Conservation (phyloP, 1,284 basidiomycete species). For the Schizophyllum commune region DNA sequence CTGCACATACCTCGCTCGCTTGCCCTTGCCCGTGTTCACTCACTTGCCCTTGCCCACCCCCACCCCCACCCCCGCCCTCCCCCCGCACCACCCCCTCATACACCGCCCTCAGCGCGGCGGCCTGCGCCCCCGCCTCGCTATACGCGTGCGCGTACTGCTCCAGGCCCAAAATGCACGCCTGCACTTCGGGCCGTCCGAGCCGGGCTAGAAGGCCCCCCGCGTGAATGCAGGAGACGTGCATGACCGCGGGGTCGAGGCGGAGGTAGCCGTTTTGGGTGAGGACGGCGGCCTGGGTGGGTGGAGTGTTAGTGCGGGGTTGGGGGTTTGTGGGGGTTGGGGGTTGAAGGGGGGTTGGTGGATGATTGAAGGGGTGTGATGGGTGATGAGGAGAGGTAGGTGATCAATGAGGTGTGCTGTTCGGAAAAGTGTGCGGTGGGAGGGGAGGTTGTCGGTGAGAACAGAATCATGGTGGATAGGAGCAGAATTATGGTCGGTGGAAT, state of each 20-base stretch:
- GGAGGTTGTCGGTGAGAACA: too few species aligned
- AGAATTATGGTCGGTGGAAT: too few species aligned
- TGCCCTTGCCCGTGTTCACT: not conserved
- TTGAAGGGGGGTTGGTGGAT: not conserved
- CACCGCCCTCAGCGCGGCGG: constrained; percentile 54
- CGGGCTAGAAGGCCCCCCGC: constrained; percentile 78
- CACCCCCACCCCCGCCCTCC: not conserved
- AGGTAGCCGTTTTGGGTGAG: constrained; percentile 80
- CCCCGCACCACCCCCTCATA: constrained; percentile 33
- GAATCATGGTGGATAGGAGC: too few species aligned
- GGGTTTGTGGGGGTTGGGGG: not conserved
- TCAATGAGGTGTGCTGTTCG: not conserved
- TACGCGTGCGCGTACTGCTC: constrained; percentile 83
- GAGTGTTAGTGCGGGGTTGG: not conserved
- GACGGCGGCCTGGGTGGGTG: constrained; percentile 42
- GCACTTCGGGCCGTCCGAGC: constrained; percentile 41
- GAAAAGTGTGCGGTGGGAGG: constrained; percentile 1
- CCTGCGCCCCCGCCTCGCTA: constrained; percentile 78
- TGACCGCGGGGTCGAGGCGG: constrained; percentile 75
- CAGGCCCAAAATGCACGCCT: constrained; percentile 76
- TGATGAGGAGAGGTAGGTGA: not conserved
- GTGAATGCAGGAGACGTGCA: constrained; percentile 79
- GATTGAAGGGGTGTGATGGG: not conserved
- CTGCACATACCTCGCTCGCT: too few species aligned
- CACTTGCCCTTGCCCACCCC: not conserved